Base-by-base conservation (phyloP, 2,329 filamentous ascomycete species). In the Zalaria obscura region DNA sequence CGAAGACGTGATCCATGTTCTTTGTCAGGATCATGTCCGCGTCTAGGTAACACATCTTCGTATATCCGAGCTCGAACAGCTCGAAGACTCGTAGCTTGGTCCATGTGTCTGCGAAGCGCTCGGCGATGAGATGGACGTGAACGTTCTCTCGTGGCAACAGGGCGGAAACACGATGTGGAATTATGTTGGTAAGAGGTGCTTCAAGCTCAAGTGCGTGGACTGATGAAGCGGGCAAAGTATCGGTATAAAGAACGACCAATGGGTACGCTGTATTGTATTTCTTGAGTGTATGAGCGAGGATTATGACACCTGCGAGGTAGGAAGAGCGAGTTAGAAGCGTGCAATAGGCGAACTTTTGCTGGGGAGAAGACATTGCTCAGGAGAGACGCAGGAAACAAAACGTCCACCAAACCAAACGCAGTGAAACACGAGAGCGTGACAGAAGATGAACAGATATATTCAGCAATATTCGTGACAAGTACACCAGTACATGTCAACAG, bases 1-100 rank as follows among this genome's bases (percentile, higher is more conserved):
- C 58, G 52, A 74, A 72, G 6, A 72, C 52, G 3, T 64, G 52
- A 41, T 68, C 65, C 47, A 67, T 64, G 43, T 63, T 62, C 45
- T 48, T 49, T 48, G 61, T 60, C 29, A 71, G 53, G 43, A 68
- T 61, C 61, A 72, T 71, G 46, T 73, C 69, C 5, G 69, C 68
- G 46, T 73, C 70, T 4, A 74, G 58, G 47, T 70, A 72, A 48
- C 67, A 69, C 10, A 70, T 48, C 5, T 56, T 57, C 34, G 66
- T 58, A 35, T 61, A 63, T 38, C 52, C 47, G 44, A 50, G 31
- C 41, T 52, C 54, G 47, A 54, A 45, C 3, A 68, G 45, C 42
- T 70, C 63, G 49, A 73, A 73, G 25, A 71, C 69, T n/a, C 67
- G 64, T 3, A 74, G 58, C 48, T 73, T 73, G 3, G 69, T 73